Conservation (phyloP, 306 rosid species). For the Senna tora region DNA sequence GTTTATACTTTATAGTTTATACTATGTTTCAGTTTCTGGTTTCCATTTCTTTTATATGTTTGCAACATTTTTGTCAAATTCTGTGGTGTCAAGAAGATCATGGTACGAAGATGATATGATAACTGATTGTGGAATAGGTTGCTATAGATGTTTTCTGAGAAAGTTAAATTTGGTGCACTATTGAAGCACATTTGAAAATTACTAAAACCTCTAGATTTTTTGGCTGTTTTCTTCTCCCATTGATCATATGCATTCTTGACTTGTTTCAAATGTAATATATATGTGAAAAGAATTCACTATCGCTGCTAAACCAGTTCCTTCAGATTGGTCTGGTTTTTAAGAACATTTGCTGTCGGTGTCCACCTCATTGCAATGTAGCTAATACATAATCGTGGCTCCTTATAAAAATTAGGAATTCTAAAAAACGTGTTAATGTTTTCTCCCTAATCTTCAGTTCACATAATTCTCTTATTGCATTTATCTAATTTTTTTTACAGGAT, state of each 20-base stretch:
- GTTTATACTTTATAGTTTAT: no score
- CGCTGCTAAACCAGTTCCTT: no score
- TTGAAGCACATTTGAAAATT: background rate
- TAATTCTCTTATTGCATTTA: background rate
- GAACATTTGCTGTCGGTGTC: no score
- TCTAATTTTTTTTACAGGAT: background rate
- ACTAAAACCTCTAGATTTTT: background rate
- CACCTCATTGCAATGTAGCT: background rate
- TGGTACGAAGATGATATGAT: background rate
- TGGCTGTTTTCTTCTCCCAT: background rate
- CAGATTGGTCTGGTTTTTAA: no score
- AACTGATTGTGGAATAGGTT: background rate
- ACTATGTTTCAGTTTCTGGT: background rate
- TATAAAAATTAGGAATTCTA: background rate
- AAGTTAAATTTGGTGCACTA: background rate
- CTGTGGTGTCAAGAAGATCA: background rate
- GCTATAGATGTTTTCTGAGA: background rate
- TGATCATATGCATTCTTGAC: background rate
- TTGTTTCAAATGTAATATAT: background rate
- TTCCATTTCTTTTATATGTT: background rate
- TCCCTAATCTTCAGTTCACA: background rate
- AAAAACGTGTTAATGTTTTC: background rate
- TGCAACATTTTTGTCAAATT: background rate
- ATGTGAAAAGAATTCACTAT: background rate
- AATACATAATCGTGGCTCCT: background rate